Percentiles rank a stretch among this genome's conserved stretches.
Evolutionary conservation across 2,329 filamentous ascomycete species (phyloP).

Genomic region (Leptographium lundbergii): DNA sequence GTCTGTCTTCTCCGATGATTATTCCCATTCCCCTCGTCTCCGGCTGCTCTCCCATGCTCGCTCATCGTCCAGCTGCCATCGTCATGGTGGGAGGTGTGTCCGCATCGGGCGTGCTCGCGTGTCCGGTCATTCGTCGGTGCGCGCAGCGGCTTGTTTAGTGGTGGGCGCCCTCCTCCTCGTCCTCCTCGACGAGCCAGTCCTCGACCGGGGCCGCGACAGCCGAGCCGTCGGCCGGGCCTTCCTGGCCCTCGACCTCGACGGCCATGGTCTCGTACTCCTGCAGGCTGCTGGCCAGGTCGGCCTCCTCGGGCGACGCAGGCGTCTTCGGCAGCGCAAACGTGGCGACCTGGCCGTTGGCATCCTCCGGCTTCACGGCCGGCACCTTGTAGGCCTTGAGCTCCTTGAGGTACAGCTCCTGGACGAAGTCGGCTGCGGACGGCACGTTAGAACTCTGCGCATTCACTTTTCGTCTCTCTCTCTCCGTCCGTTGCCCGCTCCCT

Average conservation of each 20-base stretch:
- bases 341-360: slow-evolving; percentile 83
- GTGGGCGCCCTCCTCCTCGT: slow-evolving; percentile 38
- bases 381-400: slow-evolving; percentile 95
- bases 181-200: slow-evolving; percentile 78
- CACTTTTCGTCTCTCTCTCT: neutral
- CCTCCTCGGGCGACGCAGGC: slow-evolving; percentile 83
- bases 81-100: neutral
- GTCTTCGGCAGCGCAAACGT: slow-evolving; percentile 71
- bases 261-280: slow-evolving; percentile 89
- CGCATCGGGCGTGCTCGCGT: neutral
- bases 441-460: slow-evolving; percentile 12
- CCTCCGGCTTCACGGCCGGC: slow-evolving; percentile 67
- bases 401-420: slow-evolving; percentile 94
- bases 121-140: neutral
- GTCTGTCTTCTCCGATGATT: neutral
- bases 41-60: neutral
- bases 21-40: neutral
- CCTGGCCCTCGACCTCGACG: slow-evolving; percentile 87
- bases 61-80: neutral
- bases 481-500: neutral
- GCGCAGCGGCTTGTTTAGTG: slow-evolving; percentile 21
- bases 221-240: slow-evolving; percentile 45
- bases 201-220: slow-evolving; percentile 44
- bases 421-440: slow-evolving; percentile 66
- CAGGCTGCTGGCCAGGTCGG: slow-evolving; percentile 80